Percentiles rank a stretch among this genome's conserved stretches.
Evolutionary conservation across 768 basidiomycete species (phyloP).

Genomic region (Ramaria rubella): DNA sequence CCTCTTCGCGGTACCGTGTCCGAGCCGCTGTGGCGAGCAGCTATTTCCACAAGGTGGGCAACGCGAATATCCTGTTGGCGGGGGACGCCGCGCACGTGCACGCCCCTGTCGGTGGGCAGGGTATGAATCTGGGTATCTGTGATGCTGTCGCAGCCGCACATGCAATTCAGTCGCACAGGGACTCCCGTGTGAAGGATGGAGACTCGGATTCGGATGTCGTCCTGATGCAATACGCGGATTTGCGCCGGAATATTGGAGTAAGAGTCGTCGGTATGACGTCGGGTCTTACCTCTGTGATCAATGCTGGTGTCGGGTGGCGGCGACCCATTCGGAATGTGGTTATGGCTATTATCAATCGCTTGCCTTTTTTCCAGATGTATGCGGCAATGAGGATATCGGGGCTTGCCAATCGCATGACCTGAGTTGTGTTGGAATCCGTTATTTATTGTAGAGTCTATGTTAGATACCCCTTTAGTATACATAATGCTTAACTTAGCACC

Average conservation of each 20-base stretch:
- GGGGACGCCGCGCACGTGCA: constrained; percentile 50
- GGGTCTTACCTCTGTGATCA: constrained; percentile 20
- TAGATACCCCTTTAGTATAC: too few species aligned
- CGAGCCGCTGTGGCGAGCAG: constrained; percentile 2
- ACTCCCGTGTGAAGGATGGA: constrained; percentile 14
- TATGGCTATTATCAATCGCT: constrained; percentile 18
- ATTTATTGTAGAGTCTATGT: too few species aligned
- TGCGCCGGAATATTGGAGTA: constrained; percentile 34
- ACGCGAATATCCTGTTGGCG: constrained; percentile 20
- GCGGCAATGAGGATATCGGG: constrained; percentile 26
- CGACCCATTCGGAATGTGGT: constrained; percentile 22
- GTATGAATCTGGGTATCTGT: constrained; percentile 52
- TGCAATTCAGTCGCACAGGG: constrained; percentile 30
- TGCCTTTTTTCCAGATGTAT: constrained; percentile 17
- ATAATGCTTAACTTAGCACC: too few species aligned
- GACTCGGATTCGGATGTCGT: too few species aligned
- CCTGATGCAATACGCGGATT: constrained; percentile 30
- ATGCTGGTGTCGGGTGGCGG: constrained; percentile 15
- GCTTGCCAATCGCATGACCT: too few species aligned
- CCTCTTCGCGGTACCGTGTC: neutral
- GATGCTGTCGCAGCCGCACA: constrained; percentile 44
- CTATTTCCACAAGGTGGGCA: neutral
- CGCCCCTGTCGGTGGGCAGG: constrained; percentile 49
- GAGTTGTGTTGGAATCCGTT: too few species aligned
- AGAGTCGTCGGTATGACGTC: constrained; percentile 38